A percentile compares a stretch with the other conserved stretches of the same genome.
Evolutionary conservation across 176 grass and related monocot genomes (phyloP).

Genomic region (Eleusine indica): DNA sequence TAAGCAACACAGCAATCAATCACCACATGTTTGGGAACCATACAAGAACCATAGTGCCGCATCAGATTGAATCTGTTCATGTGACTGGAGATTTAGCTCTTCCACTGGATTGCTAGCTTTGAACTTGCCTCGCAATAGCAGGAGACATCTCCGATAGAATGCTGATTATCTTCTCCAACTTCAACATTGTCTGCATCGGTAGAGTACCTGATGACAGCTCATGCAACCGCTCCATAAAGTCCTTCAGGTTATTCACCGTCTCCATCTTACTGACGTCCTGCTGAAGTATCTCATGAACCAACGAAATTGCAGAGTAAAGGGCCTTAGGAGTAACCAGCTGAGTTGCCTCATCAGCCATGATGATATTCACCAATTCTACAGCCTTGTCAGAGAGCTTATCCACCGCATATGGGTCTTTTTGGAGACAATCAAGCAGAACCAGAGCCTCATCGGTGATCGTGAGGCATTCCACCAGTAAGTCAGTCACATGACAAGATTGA

Average conservation of each 20-base stretch:
- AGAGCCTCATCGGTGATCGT: slow-evolving; percentile 38
- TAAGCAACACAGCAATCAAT: slow-evolving; percentile 28
- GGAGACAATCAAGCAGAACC: slow-evolving; percentile 38
- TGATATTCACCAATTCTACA: slow-evolving; percentile 36
- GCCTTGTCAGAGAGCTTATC: slow-evolving; percentile 27
- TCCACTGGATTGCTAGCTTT: slow-evolving; percentile 32
- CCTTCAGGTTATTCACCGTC: slow-evolving; percentile 37
- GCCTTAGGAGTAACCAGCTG: slow-evolving; percentile 15
- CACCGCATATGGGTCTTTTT: not conserved
- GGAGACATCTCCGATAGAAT: slow-evolving; percentile 20
- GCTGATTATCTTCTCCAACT: slow-evolving; percentile 24
- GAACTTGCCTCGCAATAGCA: not conserved
- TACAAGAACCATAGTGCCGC: not conserved
- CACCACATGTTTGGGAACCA: slow-evolving; percentile 16
- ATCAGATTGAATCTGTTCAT: slow-evolving; percentile 23
- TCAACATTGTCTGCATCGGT: slow-evolving; percentile 42
- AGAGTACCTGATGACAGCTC: slow-evolving; percentile 37
- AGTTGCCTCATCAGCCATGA: slow-evolving; percentile 21
- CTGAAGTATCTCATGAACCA: slow-evolving; percentile 28
- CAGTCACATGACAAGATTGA: slow-evolving; percentile 17
- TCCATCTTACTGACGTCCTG: slow-evolving; percentile 39
- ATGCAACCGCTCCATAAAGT: slow-evolving; percentile 35
- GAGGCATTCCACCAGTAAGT: slow-evolving; percentile 40
- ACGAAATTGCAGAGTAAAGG: slow-evolving; percentile 30
- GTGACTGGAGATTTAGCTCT: slow-evolving; percentile 13